phyloP scores from a whole-genome alignment of 2,329 filamentous ascomycete genomes.

The Alternaria burnsii region DNA sequence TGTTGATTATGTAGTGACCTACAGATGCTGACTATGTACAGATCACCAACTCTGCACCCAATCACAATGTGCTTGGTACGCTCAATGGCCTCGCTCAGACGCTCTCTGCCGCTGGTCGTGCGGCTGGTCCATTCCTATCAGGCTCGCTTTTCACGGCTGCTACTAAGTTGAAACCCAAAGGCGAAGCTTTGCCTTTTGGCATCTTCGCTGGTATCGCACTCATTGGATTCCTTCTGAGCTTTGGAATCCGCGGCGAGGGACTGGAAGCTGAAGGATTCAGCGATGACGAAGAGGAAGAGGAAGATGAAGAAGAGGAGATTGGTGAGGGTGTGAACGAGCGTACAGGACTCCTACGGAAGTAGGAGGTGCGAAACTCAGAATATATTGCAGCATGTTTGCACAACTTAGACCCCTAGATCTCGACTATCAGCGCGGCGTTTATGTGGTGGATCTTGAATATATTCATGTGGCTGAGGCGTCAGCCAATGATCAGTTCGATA shows the following conservation, averaged over 20 bases:
- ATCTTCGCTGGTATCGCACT: slow-evolving; percentile 85
- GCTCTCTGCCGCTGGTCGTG: slow-evolving; percentile 87
- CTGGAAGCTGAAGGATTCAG: slow-evolving; percentile 68
- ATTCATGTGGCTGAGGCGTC: background rate
- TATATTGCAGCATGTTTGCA: slow-evolving; percentile 14
- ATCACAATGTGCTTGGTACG: slow-evolving; percentile 83
- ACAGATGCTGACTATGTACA: slow-evolving; percentile 45
- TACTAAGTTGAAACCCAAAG: slow-evolving; percentile 76
- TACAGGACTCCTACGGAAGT: slow-evolving; percentile 43
- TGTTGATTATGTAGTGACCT: background rate
- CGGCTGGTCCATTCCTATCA: slow-evolving; percentile 86
- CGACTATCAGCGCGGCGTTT: slow-evolving; percentile 26
- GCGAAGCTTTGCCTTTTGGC: slow-evolving; percentile 85
- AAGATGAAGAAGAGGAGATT: slow-evolving; percentile 39
- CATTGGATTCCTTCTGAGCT: slow-evolving; percentile 79
- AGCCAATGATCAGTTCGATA: background rate
- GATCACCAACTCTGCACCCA: slow-evolving; percentile 94
- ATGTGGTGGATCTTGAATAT: background rate
- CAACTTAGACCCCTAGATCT: slow-evolving; percentile 7
- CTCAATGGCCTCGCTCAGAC: slow-evolving; percentile 95
- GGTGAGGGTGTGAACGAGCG: slow-evolving; percentile 36
- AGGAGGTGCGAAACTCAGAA: background rate
- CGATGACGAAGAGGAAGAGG: slow-evolving; percentile 45
- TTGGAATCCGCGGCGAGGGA: slow-evolving; percentile 73
- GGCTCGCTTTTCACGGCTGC: slow-evolving; percentile 86